phyloP scores from a whole-genome alignment of 805 yeast genomes.

The Nakazawaea ishiwadae region DNA sequence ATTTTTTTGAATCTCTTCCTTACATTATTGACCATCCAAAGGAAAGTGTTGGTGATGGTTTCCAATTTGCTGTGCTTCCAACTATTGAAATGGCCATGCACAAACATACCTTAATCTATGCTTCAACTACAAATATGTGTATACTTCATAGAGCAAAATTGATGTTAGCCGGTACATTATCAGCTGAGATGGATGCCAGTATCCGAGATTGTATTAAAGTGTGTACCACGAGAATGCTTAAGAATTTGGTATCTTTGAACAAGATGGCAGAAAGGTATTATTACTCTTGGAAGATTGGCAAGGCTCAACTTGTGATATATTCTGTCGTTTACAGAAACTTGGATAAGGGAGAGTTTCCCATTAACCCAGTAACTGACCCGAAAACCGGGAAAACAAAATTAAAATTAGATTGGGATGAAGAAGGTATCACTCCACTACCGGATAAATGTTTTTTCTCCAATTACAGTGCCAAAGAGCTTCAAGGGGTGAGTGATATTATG shows the following conservation, averaged over 20 bases:
- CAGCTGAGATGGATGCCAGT: not conserved
- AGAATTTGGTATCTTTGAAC: constrained; percentile 11
- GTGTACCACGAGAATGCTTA: constrained; percentile 26
- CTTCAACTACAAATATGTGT: constrained; percentile 16
- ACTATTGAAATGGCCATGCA: not conserved
- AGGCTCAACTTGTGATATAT: not conserved
- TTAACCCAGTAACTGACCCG: not conserved
- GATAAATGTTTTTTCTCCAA: not conserved
- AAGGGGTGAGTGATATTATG: not conserved
- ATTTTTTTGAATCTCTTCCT: constrained; percentile 1
- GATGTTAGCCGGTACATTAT: not conserved
- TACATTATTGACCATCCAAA: not conserved
- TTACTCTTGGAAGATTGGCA: constrained; percentile 9
- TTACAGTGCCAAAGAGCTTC: not conserved
- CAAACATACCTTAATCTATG: constrained; percentile 9
- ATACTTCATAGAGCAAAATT: constrained; percentile 23
- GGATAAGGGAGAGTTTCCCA: not conserved
- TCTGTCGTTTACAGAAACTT: not conserved
- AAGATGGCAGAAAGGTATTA: constrained; percentile 2
- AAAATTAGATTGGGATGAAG: not conserved
- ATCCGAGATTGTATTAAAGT: constrained; percentile 14
- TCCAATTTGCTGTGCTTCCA: not conserved
- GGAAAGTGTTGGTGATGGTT: not conserved
- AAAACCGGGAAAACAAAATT: not conserved
- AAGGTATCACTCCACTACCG: not conserved